A percentile compares a stretch with the other conserved stretches of the same genome.
Evolutionary conservation across 352 stramenopile genomes (phyloP).

Genomic region (Phytophthora europaea): DNA sequence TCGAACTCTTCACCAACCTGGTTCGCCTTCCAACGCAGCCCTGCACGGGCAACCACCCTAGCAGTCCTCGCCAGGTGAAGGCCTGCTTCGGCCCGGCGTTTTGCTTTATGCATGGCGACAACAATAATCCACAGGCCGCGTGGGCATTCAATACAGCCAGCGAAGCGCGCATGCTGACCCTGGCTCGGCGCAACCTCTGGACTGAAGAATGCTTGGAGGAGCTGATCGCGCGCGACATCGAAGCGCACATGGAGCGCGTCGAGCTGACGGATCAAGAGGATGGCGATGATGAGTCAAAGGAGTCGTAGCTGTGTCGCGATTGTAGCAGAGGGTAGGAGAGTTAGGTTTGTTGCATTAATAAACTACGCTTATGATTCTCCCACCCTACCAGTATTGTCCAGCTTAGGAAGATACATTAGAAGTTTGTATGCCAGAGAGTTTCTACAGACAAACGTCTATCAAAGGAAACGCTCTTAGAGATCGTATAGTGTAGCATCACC

Average conservation of each 20-base stretch:
- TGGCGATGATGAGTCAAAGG: too few species aligned
- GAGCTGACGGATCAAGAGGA: too few species aligned
- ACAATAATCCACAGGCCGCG: not conserved
- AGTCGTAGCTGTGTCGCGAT: too few species aligned
- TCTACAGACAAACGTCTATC: too few species aligned
- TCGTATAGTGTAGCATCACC: too few species aligned
- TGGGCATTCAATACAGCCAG: not conserved
- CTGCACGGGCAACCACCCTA: not conserved
- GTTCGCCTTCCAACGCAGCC: not conserved
- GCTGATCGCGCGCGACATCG: not conserved
- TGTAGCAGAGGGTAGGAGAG: too few species aligned
- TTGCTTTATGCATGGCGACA: not conserved
- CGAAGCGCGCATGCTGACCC: not conserved
- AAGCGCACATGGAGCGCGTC: not conserved
- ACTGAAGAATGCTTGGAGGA: not conserved
- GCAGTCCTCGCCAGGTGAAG: not conserved
- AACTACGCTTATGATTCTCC: too few species aligned
- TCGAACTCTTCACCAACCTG: not conserved
- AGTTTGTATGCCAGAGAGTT: too few species aligned
- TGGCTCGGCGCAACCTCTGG: not conserved
- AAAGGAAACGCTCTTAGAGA: too few species aligned
- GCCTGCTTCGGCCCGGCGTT: not conserved
- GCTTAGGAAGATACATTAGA: too few species aligned
- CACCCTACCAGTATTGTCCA: too few species aligned
- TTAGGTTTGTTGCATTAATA: too few species aligned